phyloP scores from a whole-genome alignment of 2,329 filamentous ascomycete genomes.

The Diatrype stigma region DNA sequence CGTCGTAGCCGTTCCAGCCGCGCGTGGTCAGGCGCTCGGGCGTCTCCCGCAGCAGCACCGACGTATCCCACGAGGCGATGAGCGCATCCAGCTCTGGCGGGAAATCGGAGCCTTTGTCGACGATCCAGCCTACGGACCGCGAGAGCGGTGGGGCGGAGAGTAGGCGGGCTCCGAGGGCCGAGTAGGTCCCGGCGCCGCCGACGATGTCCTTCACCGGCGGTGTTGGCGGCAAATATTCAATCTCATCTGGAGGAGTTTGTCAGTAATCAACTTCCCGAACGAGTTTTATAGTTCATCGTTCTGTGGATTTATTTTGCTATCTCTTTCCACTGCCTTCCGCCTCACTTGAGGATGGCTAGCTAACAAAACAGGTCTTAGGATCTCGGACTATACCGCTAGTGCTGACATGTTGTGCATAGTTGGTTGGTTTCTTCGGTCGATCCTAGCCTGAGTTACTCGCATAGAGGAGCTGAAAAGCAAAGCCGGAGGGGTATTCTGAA shows the following conservation, averaged over 20 bases:
- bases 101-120: slow-evolving; percentile 88
- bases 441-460: neutral
- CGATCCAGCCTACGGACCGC: slow-evolving; percentile 76
- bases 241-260: slow-evolving; percentile 64
- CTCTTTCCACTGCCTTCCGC: neutral
- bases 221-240: slow-evolving; percentile 72
- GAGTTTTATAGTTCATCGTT: too few relatives aligned
- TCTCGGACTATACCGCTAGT: neutral
- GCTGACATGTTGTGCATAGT: neutral
- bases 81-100: slow-evolving; percentile 59
- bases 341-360: neutral
- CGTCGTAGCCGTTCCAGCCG: slow-evolving; percentile 87
- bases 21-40: slow-evolving; percentile 72
- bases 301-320: too few relatives aligned
- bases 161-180: slow-evolving; percentile 81
- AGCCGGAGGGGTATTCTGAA: neutral
- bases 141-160: slow-evolving; percentile 70
- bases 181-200: slow-evolving; percentile 86
- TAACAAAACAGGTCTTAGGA: neutral
- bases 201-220: slow-evolving; percentile 69
- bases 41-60: slow-evolving; percentile 64
- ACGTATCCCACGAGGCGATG: slow-evolving; percentile 73
- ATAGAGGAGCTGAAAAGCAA: neutral
- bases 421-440: neutral
- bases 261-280: slow-evolving; percentile 6